A percentile compares a stretch with the other conserved stretches of the same genome.
phyloP scores from a whole-genome alignment of 2,329 filamentous ascomycete genomes.

The Diatrype stigma region DNA sequence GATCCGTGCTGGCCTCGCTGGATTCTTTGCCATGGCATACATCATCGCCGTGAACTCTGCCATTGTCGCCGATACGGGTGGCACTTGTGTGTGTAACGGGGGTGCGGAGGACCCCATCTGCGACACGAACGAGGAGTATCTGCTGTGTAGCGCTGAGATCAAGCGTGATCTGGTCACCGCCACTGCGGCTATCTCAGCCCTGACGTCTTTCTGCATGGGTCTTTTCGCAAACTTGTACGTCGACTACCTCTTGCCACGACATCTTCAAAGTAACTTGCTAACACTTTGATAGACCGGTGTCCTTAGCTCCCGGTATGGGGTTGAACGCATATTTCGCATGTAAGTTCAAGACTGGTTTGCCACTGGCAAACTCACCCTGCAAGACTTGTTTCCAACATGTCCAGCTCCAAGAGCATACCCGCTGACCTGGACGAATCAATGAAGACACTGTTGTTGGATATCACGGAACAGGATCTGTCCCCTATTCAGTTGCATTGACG shows the following conservation, averaged over 20 bases:
- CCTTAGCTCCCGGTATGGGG: conserved; percentile 71
- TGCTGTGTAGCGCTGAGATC: conserved; percentile 59
- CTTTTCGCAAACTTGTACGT: conserved; percentile 70
- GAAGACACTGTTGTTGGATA: conserved; percentile 60
- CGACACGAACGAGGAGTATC: conserved; percentile 52
- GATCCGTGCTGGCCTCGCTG: conserved; percentile 75
- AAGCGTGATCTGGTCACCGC: conserved; percentile 79
- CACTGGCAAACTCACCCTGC: conserved; percentile 26
- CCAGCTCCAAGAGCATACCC: no score
- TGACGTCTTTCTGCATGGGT: conserved; percentile 81
- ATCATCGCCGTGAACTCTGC: conserved; percentile 28
- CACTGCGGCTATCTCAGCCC: conserved; percentile 75
- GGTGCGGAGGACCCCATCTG: conserved; percentile 50
- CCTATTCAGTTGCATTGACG: conserved; percentile 73
- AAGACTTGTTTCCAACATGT: neutral
- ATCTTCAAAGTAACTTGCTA: conserved; percentile 1
- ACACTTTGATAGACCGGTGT: conserved; percentile 49
- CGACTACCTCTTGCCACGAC: neutral
- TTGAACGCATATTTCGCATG: conserved; percentile 83
- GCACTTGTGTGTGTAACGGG: conserved; percentile 69
- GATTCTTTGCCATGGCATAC: conserved; percentile 65
- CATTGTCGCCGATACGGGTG: conserved; percentile 26
- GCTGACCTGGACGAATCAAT: neutral
- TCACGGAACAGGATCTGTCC: conserved; percentile 68
- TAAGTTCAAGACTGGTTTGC: conserved; percentile 34